Percentiles rank a stretch among this genome's conserved stretches.
Conservation (phyloP, 2,329 filamentous ascomycete genomes). For the Aspergillus eucalypticola region DNA sequence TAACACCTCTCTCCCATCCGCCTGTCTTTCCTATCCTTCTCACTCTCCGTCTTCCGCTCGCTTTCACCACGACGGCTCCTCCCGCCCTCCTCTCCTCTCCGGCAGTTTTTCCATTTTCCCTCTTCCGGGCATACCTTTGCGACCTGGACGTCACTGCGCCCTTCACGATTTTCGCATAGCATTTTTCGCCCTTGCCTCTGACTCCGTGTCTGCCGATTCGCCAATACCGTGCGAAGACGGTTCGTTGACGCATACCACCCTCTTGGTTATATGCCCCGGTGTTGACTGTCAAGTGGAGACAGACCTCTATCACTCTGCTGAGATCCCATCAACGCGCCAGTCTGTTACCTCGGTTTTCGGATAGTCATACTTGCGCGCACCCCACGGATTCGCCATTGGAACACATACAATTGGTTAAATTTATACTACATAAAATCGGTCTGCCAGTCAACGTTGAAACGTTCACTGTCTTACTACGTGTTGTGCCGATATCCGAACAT, state of each 20-base stretch:
- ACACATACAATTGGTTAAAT: background rate
- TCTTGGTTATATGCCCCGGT: background rate
- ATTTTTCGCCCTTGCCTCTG: background rate
- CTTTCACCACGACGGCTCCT: conserved; percentile 6
- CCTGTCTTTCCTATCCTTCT: background rate
- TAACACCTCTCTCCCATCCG: background rate
- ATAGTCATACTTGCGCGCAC: background rate
- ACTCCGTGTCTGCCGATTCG: background rate
- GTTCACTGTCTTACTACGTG: conserved; percentile 3
- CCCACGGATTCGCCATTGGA: background rate
- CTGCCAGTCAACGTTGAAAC: background rate
- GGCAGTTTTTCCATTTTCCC: background rate
- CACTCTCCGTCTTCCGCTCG: conserved; percentile 3
- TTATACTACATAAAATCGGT: background rate
- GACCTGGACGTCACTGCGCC: background rate
- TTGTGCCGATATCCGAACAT: conserved; percentile 24
- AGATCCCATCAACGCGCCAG: background rate
- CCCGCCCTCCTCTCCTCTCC: background rate
- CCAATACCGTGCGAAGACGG: background rate
- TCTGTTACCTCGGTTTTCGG: background rate
- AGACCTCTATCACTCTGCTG: background rate
- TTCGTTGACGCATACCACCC: background rate
- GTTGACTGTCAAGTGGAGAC: background rate
- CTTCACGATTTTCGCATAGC: background rate
- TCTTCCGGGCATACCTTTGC: background rate